Percentiles rank a stretch among this genome's conserved stretches.
Conservation (phyloP, 495 filamentous ascomycete genomes). For the Talaromyces proteolyticus region DNA sequence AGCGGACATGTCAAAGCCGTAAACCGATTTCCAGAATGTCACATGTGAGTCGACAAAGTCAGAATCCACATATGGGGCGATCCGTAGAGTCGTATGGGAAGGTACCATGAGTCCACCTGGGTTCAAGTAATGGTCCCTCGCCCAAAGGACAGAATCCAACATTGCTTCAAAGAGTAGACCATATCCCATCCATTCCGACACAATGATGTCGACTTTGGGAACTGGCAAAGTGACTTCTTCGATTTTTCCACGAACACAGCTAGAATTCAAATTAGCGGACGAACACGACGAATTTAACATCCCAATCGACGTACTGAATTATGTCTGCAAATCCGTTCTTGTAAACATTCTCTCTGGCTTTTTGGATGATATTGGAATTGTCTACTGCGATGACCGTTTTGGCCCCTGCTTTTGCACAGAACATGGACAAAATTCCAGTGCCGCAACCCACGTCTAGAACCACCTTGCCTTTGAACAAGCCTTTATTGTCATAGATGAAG, state of each 20-base stretch:
- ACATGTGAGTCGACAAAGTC: constrained; percentile 65
- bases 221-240: constrained; percentile 81
- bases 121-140: constrained; percentile 75
- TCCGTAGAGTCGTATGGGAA: constrained; percentile 78
- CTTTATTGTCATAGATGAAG: constrained; percentile 76
- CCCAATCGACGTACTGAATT: constrained; percentile 69
- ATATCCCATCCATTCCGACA: constrained; percentile 98
- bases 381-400: constrained; percentile 89
- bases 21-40: constrained; percentile 65
- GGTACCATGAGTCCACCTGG: constrained; percentile 82
- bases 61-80: constrained; percentile 80
- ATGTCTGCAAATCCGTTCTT: constrained; percentile 73
- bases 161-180: constrained; percentile 90
- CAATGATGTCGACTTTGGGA: constrained; percentile 85
- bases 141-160: constrained; percentile 89
- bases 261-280: too few species aligned
- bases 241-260: constrained; percentile 78
- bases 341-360: constrained; percentile 77
- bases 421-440: constrained; percentile 91
- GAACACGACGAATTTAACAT: too few species aligned
- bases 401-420: constrained; percentile 85
- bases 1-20: constrained; percentile 51
- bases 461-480: constrained; percentile 83
- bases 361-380: constrained; percentile 88
- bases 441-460: constrained; percentile 93